Evolutionary conservation across 2,329 filamentous ascomycete genomes (phyloP), one percentile per base, ranked within the genome.

Genomic region (Botrytis cinerea): DNA sequence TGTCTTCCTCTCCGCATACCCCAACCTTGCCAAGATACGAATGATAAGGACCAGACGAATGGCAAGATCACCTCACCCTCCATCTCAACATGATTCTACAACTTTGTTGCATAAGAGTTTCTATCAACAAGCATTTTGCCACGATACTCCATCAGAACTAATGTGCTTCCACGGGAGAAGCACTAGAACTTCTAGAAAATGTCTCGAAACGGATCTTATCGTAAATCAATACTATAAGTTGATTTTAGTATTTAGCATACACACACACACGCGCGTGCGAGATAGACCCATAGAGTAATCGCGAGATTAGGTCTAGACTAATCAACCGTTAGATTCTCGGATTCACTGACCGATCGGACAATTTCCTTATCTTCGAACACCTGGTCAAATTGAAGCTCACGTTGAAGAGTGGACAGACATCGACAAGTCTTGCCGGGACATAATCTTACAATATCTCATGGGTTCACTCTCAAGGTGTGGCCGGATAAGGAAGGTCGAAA

Each of bases 301-400:
- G 35, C 32, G 25, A 51, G 22, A 54, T 40, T 22, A 9, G 14
- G 22, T 20, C 43, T 66, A 66, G 63, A 48, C 22, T 46, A 38
- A 66, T 12, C 28, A 66, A 38, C 63, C 20, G 20, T 48, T 38
- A n/a, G 6, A n/a, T n/a, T n/a, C 45, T 66, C 62, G 28, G 62
- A 38, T 66, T 46, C 28, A 38, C 22, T 48, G 16, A 46, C 62
- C n/a, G 43, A 5, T 16, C 45, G 45, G 45, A 38, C 22, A 14
- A 28, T 54, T 40, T 67, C 63, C 63, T 51, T 67, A 67, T 67
- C 63, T 67, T 51, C 43, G 32, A 48, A 51, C 35, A 61, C 35
- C 35, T 43, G 35, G 35, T n/a, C 60, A 43, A 18, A n/a, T 40
- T 40, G 60, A 40, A 40, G 20, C 63, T 48, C 43, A 25, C 28